A percentile compares a stretch with the other conserved stretches of the same genome.
phyloP scores from a whole-genome alignment of 805 yeast species.

The Ogataea pignaliae region DNA sequence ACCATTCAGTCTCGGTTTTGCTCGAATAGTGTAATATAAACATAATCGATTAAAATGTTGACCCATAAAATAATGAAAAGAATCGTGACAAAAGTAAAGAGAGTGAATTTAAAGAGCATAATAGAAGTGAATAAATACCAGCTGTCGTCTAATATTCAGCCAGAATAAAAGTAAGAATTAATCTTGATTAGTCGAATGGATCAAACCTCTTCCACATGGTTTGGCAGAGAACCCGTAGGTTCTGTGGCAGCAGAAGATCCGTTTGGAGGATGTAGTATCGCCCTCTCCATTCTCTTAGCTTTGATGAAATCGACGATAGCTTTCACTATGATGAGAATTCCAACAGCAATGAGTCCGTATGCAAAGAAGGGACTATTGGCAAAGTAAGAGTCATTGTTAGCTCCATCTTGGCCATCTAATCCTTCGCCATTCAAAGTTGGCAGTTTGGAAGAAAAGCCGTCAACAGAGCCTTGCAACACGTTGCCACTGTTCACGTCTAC shows the following conservation, averaged over 20 bases:
- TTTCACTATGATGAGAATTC: conserved; percentile 59
- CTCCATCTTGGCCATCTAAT: conserved; percentile 5
- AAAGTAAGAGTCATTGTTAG: conserved; percentile 6
- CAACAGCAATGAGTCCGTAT: conserved; percentile 60
- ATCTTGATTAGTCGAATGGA: no score
- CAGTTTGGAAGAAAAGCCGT: conserved; percentile 23
- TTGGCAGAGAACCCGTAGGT: no score
- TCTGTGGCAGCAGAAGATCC: not conserved
- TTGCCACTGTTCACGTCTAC: conserved; percentile 36
- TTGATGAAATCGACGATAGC: conserved; percentile 67
- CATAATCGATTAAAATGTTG: not conserved
- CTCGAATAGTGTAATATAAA: no score
- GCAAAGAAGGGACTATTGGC: conserved; percentile 51
- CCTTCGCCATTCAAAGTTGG: conserved; percentile 7
- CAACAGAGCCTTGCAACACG: conserved; percentile 23
- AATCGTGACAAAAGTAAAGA: conserved; percentile 2
- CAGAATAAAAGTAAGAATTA: no score
- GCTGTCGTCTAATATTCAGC: no score
- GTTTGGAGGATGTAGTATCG: conserved; percentile 33
- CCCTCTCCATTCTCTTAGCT: conserved; percentile 73
- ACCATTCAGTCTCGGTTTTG: no score
- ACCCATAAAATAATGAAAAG: not conserved
- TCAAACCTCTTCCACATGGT: not conserved
- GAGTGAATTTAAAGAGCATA: not conserved
- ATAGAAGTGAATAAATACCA: not conserved